These are phyloP conservation scores for Stentor roeselii DNA, from an alignment of 73 alveolate genomes.

Conservation along the genomic window DNA sequence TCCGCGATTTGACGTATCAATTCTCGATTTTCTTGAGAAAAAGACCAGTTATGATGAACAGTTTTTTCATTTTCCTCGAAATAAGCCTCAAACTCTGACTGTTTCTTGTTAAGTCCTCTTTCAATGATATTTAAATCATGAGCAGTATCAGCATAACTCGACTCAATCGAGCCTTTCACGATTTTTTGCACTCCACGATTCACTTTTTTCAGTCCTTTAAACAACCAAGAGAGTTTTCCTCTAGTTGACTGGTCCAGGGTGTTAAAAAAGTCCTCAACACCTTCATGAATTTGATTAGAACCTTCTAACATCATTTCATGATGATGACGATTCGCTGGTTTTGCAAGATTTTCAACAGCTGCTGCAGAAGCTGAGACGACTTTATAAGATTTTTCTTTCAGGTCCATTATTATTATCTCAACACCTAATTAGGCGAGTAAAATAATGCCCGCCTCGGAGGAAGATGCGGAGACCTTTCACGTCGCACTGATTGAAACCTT, in stretches of 20 bases:
- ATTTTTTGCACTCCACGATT: conserved; percentile 9
- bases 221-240: background rate
- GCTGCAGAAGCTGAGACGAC: conserved; percentile 21
- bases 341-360: conserved; percentile 19
- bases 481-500: no score
- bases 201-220: conserved; percentile 15
- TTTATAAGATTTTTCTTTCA: conserved; percentile 2
- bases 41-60: conserved; percentile 1
- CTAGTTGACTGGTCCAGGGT: background rate
- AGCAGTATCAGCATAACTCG: conserved; percentile 2
- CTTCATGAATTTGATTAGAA: background rate
- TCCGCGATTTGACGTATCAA: background rate
- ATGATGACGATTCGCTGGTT: background rate
- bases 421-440: no score
- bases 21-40: conserved; percentile 17
- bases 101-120: conserved; percentile 10
- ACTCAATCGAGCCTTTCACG: background rate
- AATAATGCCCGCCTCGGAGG: no score
- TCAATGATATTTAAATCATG: background rate
- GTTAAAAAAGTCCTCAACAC: background rate
- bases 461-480: no score
- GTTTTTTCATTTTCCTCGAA: background rate
- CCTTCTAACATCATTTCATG: conserved; percentile 18
- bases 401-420: background rate
- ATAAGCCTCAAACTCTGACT: background rate